Evolutionary conservation across 139 green algal species (phyloP), one percentile per base, ranked within the genome.

Genomic region (Microglena sp.): DNA sequence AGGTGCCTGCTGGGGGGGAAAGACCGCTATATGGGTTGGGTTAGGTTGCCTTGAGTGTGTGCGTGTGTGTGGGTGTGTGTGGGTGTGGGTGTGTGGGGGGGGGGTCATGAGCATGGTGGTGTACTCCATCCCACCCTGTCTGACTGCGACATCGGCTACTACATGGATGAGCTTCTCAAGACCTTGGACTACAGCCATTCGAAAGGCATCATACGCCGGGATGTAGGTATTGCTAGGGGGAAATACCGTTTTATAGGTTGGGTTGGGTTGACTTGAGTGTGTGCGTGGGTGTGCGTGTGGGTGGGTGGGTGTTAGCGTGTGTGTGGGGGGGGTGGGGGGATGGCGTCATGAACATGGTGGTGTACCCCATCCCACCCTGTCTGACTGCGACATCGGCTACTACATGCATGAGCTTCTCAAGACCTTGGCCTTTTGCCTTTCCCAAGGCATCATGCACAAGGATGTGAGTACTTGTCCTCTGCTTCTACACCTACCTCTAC

Each of bases 101-200:
- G n/a, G n/a, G n/a, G n/a, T 11, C 40, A 50, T 50, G 40, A 11
- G 11, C 15, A 11, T 50, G 40, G 15, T 50, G 40, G 11, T 24
- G 40, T 50, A 33, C 76, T 97, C 34, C 96, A 98, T 75, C 92
- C 28, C 7, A 96, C 86, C 5, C 79, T 99, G 32, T 82, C 70
- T 0, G 94, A 99, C 80, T 86, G 89, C 32, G 94, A 99, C 79
- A 92, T 98, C 62, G 82, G 93, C n/a, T 98, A 90, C 79, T 99
- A 99, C 80, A 90, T 98, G 26, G 85, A 85, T 63, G 84, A 97
- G 79, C 80, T 99, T 18, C 80, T 98, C 33, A 94, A 73, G 60
- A 93, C 92, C 27, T 68, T 99, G 40, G 93, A 98, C 73, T 98
- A 90, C 72, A 50, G 15, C 40, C 40, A 11, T 18, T 18, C 40